Base-by-base conservation (phyloP, 345 rosid genomes). In the Turritis glabra region DNA sequence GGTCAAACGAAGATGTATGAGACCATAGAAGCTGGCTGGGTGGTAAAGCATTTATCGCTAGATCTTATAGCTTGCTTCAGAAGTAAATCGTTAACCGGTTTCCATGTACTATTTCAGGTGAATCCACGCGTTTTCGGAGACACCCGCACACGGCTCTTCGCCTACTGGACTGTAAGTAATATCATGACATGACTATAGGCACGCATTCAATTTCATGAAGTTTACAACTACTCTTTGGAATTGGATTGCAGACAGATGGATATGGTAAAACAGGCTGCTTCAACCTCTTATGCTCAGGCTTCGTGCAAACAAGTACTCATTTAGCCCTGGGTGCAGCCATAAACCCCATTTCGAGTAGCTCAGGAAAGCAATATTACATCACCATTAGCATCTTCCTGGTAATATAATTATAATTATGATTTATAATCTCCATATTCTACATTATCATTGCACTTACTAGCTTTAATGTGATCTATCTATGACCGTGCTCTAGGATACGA, bases 11-110 rank as follows among this genome's bases (percentile, higher is more conserved):
- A 7, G 12, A 10, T 19, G 35, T 78, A 71, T 29, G 85, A 88
- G 40, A 80, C 73, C 63, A 27, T 83, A 2, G 90, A 85, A 81
- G 60, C 84, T 1, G 85, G 90, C 67, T 88, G 92, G 92, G 13
- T 57, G 80, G 88, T 82, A 54, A 21, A 9, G 43, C 17, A 33
- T 57, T 18, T 7, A 21, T 9, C 25, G 4, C n/a, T 17, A 44
- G 4, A 74, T 11, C 0, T 56, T 3, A 2, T 52, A 61, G 1
- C 27, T 63, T 51, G 43, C 27, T 8, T 35, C 2, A 29, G 3
- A 44, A 57, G 26, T 32, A 26, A 43, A 30, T 30, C 18, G 12
- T 43, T 30, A 13, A 29, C 10, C 4, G n/a, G 11, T 52, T 15
- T 2, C 17, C 27, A 7, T 21, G 29, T 0, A 50, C 23, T 35